Evolutionary conservation across 225 moss, liverwort and hornwort genomes (phyloP), one percentile per base, ranked within the genome.

Genomic region (Rhytidiadelphus loreus): DNA sequence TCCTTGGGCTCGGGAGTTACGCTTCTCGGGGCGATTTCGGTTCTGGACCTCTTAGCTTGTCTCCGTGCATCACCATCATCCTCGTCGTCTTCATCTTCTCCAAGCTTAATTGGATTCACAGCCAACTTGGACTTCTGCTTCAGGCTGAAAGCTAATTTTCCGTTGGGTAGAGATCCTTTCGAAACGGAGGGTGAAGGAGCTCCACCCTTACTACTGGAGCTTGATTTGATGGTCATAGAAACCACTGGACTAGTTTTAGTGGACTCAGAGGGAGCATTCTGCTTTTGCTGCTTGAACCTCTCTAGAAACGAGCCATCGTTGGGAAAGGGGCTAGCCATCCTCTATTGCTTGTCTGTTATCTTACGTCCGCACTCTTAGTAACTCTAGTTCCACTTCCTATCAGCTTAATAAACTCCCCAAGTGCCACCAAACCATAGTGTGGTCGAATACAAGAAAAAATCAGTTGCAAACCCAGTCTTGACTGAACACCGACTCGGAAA

Each of bases 301-400:
- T 97, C 96, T 83, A 97, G 89, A 87, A 95, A 97, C 37, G 99
- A 99, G 43, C 97, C 97, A 89, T 99, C 97, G 88, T 97, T 97
- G 56, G 92, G 95, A 86, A 97, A 97, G 39, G 95, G 94, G 69
- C 91, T 95, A 72, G 91, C 89, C 94, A 94, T 93, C 84, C 90
- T 94, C 96, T 85, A 83, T 88, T n/a, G 59, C 44, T 52, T 73
- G 43, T 73, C 69, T 88, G 39, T 69, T 85, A 74, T 70, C 85
- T 89, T 82, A 62, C 65, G 73, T 88, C 83, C 68, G 82, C 87
- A 90, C 87, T 89, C 91, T 86, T 62, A 57, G 65, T 91, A 80
- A 61, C 63, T 76, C 80, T 69, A 73, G 50, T 91, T 76, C 37
- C 73, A 56, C 88, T 89, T 86, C 50, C 88, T 88, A 80, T 82